Evolutionary conservation across 768 basidiomycete species (phyloP), one percentile per base, ranked within the genome.

Genomic region (Pleurotus tuoliensis): DNA sequence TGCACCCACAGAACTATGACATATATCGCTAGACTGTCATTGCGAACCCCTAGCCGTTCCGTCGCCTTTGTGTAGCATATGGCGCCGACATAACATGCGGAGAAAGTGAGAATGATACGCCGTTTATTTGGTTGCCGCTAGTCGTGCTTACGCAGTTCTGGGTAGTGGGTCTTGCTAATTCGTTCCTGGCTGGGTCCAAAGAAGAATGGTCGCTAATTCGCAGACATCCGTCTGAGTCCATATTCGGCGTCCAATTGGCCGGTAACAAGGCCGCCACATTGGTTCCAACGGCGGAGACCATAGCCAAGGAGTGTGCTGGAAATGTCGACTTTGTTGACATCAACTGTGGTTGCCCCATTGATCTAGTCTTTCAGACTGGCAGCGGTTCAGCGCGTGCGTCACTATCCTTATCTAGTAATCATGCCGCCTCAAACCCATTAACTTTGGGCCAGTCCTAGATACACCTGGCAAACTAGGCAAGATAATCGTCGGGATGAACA

Each of bases 291-390:
- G 91, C 93, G 0, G 96, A 98, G 66, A 76, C 88, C 5, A 79
- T 98, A 24, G 83, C 80, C 2, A 82, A 79, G 59, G 87, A 92
- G 66, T 82, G 84, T 61, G 76, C 76, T 1, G 75, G 78, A 11
- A 77, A 79, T 16, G 71, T 97, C 18, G 93, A 98, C 65, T 98
- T 97, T 63, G 91, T 95, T 1, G 95, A 99, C 65, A 73, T 98
- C 61, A 99, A 99, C 65, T 92, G 92, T 69, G 95, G 95, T 5
- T 98, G 97, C 70, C 97, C 97, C 3, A 98, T 98, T 62, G 97
- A 99, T 70, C 75, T 98, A 43, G 92, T 99, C 1, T 97, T 95
- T 73, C 90, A 89, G 64, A 81, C 82, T 12, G 94, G 94, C 3
- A 94, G 92, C 55, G 94, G 94, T 0, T 90, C 89, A 56, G 94